Base-by-base conservation (phyloP, 352 stramenopile genomes). In the Blastocystis sp. region DNA sequence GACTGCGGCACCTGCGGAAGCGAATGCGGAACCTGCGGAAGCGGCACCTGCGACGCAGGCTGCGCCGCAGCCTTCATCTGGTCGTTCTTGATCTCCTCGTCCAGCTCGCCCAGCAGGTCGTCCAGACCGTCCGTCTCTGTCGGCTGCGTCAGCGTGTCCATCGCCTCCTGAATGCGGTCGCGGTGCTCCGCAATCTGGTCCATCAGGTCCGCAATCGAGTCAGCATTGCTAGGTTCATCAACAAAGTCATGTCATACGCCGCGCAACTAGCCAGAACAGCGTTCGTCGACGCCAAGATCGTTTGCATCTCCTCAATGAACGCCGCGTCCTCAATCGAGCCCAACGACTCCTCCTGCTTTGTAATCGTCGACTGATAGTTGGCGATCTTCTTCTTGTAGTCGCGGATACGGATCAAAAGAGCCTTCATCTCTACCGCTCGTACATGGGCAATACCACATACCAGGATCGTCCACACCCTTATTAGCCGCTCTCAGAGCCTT, bases 291-390 rank as follows among this genome's bases (percentile, higher is more conserved):
- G 61, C 53, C 44, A 64, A 49, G 36, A 81, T 57, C 6, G 32
- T 29, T 1, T 48, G 34, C 69, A 81, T 81, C 27, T 81, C 69
- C 24, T 49, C 44, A n/a, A 81, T 46, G 42, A 81, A 81, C 7
- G 32, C 4, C 49, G 48, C 48, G 27, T 81, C 49, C 40, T 81
- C 69, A 0, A 81, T 21, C 11, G 69, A 48, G 42, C 14, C 49
- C 6, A 81, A 21, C 1, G 46, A 32, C 16, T 46, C 8, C 27
- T 81, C 21, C 29, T 81, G 69, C 4, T 81, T 29, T 18, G 51
- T 59, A 59, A 59, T 59, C 2, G 32, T 27, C 32, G 18, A 18
- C 11, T 59, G 51, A 51, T 81, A 81, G 7, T 81, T 54, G 29
- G 32, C 27, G 24, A 81, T 59, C 29, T 57, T 48, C 32, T 18